Percentiles rank a stretch among this genome's conserved stretches.
Conservation (phyloP, 164 flowering plant genomes). For the Macadamia tetraphylla region DNA sequence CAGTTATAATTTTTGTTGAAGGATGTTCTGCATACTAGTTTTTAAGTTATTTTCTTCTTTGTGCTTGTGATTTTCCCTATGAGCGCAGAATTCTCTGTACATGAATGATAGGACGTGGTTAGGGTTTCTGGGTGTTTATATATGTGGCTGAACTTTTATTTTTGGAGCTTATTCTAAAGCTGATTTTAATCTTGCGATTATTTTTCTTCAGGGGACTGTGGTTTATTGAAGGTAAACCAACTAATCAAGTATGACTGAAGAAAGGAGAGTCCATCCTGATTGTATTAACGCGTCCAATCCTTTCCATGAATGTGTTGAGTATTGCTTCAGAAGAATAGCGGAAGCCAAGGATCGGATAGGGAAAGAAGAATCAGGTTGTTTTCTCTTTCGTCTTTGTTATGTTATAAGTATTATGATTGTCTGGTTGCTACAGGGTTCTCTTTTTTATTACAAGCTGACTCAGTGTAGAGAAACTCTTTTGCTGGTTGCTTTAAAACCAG, state of each 20-base stretch:
- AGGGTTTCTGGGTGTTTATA: no score
- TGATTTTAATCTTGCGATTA: no score
- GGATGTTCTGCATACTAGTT: no score
- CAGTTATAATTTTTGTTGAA: no score
- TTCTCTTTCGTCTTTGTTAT: not conserved
- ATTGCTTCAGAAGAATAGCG: constrained; percentile 62
- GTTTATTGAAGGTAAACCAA: not conserved
- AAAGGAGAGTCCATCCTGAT: constrained; percentile 62
- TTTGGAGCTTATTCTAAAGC: no score
- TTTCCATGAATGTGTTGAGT: constrained; percentile 78
- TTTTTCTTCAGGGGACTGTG: not conserved
- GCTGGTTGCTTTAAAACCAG: not conserved
- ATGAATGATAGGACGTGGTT: no score
- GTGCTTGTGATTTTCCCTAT: no score
- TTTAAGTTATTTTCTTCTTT: no score
- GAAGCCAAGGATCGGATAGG: constrained; percentile 42
- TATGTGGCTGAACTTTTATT: no score
- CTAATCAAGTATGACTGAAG: constrained; percentile 31
- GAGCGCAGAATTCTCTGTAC: no score
- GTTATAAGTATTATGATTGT: not conserved
- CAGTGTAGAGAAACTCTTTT: not conserved
- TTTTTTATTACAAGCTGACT: not conserved
- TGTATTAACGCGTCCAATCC: constrained; percentile 83
- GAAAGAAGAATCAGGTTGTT: constrained; percentile 26
- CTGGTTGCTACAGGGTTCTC: not conserved